A percentile compares a stretch with the other conserved stretches of the same genome.
phyloP scores from a whole-genome alignment of 1,139 yeast species.

The Geotrichum fermentans region DNA sequence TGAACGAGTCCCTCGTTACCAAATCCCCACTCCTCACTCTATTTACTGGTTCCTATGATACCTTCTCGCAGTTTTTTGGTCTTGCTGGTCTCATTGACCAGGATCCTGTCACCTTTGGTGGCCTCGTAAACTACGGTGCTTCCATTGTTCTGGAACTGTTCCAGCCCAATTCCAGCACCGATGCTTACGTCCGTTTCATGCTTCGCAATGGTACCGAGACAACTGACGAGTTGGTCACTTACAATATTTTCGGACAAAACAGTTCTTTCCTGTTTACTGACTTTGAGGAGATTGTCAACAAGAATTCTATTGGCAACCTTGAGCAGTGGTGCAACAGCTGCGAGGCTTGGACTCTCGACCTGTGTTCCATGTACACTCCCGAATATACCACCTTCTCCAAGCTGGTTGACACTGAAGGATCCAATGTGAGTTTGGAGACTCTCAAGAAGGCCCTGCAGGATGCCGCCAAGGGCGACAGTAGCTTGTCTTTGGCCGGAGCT shows the following conservation, averaged over 20 bases:
- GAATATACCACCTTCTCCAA: conserved; percentile 25
- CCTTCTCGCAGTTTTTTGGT: conserved; percentile 41
- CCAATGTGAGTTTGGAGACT: conserved; percentile 32
- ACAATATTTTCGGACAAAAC: conserved; percentile 38
- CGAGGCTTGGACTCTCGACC: conserved; percentile 27
- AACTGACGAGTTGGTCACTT: conserved; percentile 32
- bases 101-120: conserved; percentile 37
- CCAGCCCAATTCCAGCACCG: conserved; percentile 25
- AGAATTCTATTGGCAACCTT: conserved; percentile 32
- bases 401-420: conserved; percentile 21
- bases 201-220: conserved; percentile 43
- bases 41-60: conserved; percentile 43
- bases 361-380: conserved; percentile 38
- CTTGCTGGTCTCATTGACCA: conserved; percentile 35
- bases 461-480: conserved; percentile 2
- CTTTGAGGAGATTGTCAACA: conserved; percentile 32
- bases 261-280: conserved; percentile 36
- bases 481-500: conserved; percentile 40
- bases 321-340: conserved; percentile 42
- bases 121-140: conserved; percentile 44
- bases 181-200: conserved; percentile 40
- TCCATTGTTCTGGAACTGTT: conserved; percentile 43
- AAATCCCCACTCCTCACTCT: conserved; percentile 40
- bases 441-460: conserved; percentile 20
- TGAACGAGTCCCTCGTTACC: conserved; percentile 37